A percentile compares a stretch with the other conserved stretches of the same genome.
These are phyloP conservation scores for Takashimella tepidaria DNA, from an alignment of 1,284 basidiomycete genomes.

Conservation along the genomic window DNA sequence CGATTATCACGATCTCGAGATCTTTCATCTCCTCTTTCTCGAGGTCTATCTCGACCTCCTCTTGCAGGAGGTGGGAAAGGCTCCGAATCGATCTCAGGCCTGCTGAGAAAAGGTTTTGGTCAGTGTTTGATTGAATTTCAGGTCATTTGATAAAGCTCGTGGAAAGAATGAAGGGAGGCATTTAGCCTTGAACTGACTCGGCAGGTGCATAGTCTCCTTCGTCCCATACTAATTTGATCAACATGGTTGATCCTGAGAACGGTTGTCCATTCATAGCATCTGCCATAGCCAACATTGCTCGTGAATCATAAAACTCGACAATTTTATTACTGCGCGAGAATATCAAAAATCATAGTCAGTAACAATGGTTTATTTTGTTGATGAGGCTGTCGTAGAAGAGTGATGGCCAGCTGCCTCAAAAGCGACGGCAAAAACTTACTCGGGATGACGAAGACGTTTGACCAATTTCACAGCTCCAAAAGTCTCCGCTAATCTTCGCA, in stretches of 20 bases:
- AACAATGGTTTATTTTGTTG: too few species aligned
- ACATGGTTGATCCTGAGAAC: constrained; percentile 79
- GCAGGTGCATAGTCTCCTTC: constrained; percentile 37
- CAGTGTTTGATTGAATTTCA: too few species aligned
- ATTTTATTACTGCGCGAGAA: constrained; percentile 60
- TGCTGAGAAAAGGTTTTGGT: too few species aligned
- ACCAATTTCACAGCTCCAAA: constrained; percentile 87
- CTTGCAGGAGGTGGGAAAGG: not conserved
- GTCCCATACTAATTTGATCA: constrained; percentile 86
- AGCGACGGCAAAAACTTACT: constrained; percentile 54
- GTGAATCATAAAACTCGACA: constrained; percentile 81
- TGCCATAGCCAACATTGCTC: constrained; percentile 73
- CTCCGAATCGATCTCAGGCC: not conserved
- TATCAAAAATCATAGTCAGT: constrained; percentile 5
- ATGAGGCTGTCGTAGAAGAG: too few species aligned
- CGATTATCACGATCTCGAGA: too few species aligned
- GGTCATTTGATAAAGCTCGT: too few species aligned
- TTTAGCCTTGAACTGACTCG: not conserved
- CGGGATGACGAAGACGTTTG: constrained; percentile 58
- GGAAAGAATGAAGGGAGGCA: not conserved
- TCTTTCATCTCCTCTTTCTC: too few species aligned
- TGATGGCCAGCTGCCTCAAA: too few species aligned
- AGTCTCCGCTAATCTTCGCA: constrained; percentile 72
- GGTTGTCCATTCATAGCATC: constrained; percentile 71
- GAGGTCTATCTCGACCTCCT: too few species aligned